Percentiles rank a stretch among this genome's conserved stretches.
Conservation (phyloP, 1,139 yeast species). For the Suhomyces maxii region DNA sequence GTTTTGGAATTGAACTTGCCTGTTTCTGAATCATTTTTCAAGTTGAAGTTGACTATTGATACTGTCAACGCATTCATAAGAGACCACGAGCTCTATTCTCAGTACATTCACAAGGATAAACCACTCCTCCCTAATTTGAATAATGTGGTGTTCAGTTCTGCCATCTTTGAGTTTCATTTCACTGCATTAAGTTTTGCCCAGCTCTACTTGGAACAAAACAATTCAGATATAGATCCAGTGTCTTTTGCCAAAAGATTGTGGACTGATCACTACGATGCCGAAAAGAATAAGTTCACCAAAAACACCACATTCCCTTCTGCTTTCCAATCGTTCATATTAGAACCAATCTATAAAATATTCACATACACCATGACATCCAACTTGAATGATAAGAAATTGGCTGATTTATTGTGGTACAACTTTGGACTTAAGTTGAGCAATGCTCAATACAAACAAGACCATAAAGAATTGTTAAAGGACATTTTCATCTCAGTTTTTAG, state of each 20-base stretch:
- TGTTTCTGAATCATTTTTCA: constrained; percentile 69
- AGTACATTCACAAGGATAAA: constrained; percentile 27
- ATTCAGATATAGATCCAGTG: constrained; percentile 32
- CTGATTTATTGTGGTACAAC: constrained; percentile 42
- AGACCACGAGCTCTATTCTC: constrained; percentile 23
- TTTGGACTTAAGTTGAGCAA: constrained; percentile 47
- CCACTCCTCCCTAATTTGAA: constrained; percentile 59
- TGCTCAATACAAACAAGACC: constrained; percentile 48
- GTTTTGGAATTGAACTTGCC: constrained; percentile 76
- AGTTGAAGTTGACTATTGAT: constrained; percentile 61
- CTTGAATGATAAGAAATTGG: constrained; percentile 37
- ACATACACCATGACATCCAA: constrained; percentile 61
- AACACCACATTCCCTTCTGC: constrained; percentile 42
- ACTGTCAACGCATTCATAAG: constrained; percentile 57
- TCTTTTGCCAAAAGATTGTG: constrained; percentile 61
- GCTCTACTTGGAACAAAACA: constrained; percentile 42
- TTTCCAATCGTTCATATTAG: constrained; percentile 68
- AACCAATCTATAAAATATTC: constrained; percentile 78
- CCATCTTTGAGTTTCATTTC: constrained; percentile 62
- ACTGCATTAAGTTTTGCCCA: constrained; percentile 64
- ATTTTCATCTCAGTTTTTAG: constrained; percentile 60
- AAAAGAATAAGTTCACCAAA: constrained; percentile 44
- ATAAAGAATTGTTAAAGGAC: constrained; percentile 54
- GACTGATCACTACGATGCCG: constrained; percentile 68
- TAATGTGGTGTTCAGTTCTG: constrained; percentile 75